A percentile compares a stretch with the other conserved stretches of the same genome.
Evolutionary conservation across 192 early-diverging fungal species (phyloP).

Genomic region (Entomortierella beljakovae): DNA sequence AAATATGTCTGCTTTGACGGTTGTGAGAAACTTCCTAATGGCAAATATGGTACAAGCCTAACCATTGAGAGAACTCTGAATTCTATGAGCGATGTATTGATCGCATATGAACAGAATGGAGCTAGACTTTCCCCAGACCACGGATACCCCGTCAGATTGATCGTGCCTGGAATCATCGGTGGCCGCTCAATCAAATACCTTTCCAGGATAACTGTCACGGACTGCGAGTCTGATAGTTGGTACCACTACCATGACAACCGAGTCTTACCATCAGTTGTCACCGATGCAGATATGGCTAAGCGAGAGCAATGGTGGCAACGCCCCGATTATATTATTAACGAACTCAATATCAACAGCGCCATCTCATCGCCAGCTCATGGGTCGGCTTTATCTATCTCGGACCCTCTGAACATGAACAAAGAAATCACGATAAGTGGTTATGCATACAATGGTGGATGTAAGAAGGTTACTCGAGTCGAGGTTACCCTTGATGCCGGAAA

Average conservation of each 20-base stretch:
- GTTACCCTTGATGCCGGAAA: constrained; percentile 84
- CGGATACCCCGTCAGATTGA: constrained; percentile 87
- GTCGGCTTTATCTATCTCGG: constrained; percentile 39
- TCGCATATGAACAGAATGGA: constrained; percentile 89
- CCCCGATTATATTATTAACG: constrained; percentile 76
- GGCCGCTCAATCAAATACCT: constrained; percentile 90
- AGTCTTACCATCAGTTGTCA: constrained; percentile 81
- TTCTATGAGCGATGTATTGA: constrained; percentile 73
- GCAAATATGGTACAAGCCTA: constrained; percentile 82
- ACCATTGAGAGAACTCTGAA: constrained; percentile 74
- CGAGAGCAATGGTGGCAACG: constrained; percentile 62
- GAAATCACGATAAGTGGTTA: constrained; percentile 74
- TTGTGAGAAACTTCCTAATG: constrained; percentile 69
- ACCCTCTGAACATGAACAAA: constrained; percentile 4
- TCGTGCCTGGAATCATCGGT: constrained; percentile 91
- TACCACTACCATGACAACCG: constrained; percentile 90
- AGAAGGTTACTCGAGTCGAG: constrained; percentile 81
- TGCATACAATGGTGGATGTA: constrained; percentile 82
- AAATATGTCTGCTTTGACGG: constrained; percentile 69
- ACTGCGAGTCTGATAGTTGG: constrained; percentile 67
- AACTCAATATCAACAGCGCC: constrained; percentile 85
- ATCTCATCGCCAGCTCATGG: constrained; percentile 73
- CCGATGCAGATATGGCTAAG: constrained; percentile 61
- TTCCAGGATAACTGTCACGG: constrained; percentile 65
- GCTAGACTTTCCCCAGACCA: constrained; percentile 80